Percentiles rank a stretch among this genome's conserved stretches.
phyloP scores from a whole-genome alignment of 2,329 filamentous ascomycete genomes.

The Ophiostoma perfectum region DNA sequence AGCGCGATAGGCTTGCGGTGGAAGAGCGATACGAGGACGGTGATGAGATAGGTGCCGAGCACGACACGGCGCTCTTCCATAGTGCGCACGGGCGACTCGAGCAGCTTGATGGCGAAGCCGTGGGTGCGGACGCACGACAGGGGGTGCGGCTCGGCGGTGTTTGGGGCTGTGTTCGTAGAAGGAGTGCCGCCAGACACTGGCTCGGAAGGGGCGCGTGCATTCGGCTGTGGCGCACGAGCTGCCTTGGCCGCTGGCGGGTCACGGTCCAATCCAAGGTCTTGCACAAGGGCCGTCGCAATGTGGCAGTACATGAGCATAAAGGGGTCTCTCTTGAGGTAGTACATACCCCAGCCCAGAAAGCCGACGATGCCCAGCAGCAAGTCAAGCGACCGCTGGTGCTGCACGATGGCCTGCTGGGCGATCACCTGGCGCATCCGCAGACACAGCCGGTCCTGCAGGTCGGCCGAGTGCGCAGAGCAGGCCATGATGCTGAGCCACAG shows the following conservation, averaged over 20 bases:
- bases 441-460: conserved; percentile 29
- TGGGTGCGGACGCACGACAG: conserved; percentile 15
- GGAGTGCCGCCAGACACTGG: background rate
- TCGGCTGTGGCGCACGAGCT: background rate
- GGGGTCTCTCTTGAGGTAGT: conserved; percentile 15
- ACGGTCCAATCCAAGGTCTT: conserved; percentile 21
- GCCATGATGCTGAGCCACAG: conserved; percentile 47
- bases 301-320: conserved; percentile 25
- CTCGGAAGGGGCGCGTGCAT: background rate
- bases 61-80: conserved; percentile 20
- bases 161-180: too few relatives aligned
- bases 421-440: conserved; percentile 14
- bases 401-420: conserved; percentile 39
- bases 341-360: conserved; percentile 28
- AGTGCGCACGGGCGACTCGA: conserved; percentile 16
- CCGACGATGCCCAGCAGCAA: conserved; percentile 44
- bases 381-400: conserved; percentile 45
- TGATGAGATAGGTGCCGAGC: conserved; percentile 16
- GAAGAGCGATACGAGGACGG: conserved; percentile 16
- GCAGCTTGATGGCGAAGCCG: conserved; percentile 16
- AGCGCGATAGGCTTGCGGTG: conserved; percentile 42
- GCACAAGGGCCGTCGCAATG: conserved; percentile 18
- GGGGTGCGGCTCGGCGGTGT: background rate
- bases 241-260: conserved; percentile 1
- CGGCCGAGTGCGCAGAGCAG: conserved; percentile 37